Conservation (phyloP, 192 early-diverging fungal species). For the Backusella liffmaniae region DNA sequence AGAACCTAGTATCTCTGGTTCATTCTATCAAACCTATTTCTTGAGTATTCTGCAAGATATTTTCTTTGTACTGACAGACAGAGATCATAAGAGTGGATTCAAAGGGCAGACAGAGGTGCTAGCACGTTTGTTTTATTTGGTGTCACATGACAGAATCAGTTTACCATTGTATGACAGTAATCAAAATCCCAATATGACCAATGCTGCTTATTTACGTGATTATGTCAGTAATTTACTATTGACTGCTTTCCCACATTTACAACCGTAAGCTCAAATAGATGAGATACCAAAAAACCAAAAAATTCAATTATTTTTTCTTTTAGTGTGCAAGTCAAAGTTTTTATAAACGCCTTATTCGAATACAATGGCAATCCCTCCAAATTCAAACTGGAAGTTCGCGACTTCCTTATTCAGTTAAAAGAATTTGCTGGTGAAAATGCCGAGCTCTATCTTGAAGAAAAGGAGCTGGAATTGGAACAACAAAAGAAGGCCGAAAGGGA, state of each 20-base stretch:
- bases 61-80: conserved; percentile 94
- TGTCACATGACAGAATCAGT: conserved; percentile 77
- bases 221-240: conserved; percentile 82
- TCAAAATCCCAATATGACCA: conserved; percentile 71
- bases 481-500: conserved; percentile 81
- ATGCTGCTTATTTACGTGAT: conserved; percentile 75
- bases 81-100: conserved; percentile 97
- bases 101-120: conserved; percentile 88
- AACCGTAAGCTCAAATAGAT: conserved; percentile 51
- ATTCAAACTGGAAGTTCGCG: conserved; percentile 93
- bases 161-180: conserved; percentile 81
- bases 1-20: conserved; percentile 72
- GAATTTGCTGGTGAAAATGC: conserved; percentile 91
- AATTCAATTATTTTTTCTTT: neutral
- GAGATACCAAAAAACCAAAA: neutral
- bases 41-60: conserved; percentile 91
- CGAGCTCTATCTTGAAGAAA: conserved; percentile 85
- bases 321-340: conserved; percentile 79
- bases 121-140: conserved; percentile 84
- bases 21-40: conserved; percentile 92
- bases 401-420: conserved; percentile 92
- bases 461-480: conserved; percentile 77
- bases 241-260: conserved; percentile 90
- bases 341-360: conserved; percentile 86
- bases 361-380: conserved; percentile 75